Conservation (phyloP, 495 filamentous ascomycete species). For the Tuber borchii region DNA sequence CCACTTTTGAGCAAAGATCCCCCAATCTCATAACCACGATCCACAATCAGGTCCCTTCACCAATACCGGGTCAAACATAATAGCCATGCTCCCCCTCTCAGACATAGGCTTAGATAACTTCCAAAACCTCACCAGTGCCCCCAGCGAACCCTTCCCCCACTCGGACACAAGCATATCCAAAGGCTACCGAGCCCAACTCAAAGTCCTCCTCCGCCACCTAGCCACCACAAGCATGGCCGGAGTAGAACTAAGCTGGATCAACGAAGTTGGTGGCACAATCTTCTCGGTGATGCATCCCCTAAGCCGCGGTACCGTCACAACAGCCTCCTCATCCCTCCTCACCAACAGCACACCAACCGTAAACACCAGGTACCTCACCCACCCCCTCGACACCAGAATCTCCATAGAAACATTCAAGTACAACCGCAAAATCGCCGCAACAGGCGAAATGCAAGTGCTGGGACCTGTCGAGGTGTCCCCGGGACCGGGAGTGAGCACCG, state of each 20-base stretch:
- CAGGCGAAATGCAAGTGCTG: constrained; percentile 32
- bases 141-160: not conserved
- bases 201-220: not conserved
- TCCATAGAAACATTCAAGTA: not conserved
- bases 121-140: not conserved
- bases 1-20: not conserved
- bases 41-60: not conserved
- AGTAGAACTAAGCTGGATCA: not conserved
- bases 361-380: constrained; percentile 20
- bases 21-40: not conserved
- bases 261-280: not conserved
- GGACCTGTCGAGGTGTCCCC: constrained; percentile 34
- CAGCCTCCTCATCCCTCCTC: constrained; percentile 35
- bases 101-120: not conserved
- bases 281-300: constrained; percentile 36
- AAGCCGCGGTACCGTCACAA: constrained; percentile 44
- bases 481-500: constrained; percentile 30
- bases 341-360: not conserved
- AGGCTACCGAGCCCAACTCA: constrained; percentile 5
- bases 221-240: not conserved
- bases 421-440: not conserved
- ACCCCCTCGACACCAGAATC: not conserved
- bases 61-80: not conserved
- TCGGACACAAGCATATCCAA: not conserved
- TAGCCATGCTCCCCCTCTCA: constrained; percentile 9